phyloP scores from a whole-genome alignment of 495 filamentous ascomycete species.

The Penicillium egyptiacum region DNA sequence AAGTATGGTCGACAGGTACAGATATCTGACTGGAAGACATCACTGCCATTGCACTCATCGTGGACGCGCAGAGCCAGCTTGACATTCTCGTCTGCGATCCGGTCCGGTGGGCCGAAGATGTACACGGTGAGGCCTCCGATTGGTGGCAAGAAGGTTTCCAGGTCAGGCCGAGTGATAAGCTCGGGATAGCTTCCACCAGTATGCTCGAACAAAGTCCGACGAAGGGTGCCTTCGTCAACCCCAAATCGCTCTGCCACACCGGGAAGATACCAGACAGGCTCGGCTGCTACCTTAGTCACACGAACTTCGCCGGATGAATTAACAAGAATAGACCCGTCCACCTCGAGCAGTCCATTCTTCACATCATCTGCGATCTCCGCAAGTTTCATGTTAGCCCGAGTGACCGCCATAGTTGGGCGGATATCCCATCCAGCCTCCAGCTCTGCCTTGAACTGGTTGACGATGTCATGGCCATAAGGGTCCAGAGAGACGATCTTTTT shows the following conservation, averaged over 20 bases:
- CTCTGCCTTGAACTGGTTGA: conserved; percentile 42
- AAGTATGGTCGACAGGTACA: conserved; percentile 97
- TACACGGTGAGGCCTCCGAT: conserved; percentile 97
- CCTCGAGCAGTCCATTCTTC: conserved; percentile 69
- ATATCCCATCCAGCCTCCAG: conserved; percentile 79
- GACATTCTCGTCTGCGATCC: conserved; percentile 85
- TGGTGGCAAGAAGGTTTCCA: conserved; percentile 94
- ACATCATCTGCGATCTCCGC: conserved; percentile 92
- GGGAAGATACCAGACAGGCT: conserved; percentile 94
- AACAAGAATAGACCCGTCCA: conserved; percentile 89
- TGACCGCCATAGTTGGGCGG: conserved; percentile 91
- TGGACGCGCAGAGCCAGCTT: conserved; percentile 87
- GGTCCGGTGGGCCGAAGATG: conserved; percentile 91
- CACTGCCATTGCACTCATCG: conserved; percentile 96
- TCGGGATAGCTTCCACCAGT: conserved; percentile 92
- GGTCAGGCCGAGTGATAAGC: conserved; percentile 87
- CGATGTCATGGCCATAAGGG: conserved; percentile 78
- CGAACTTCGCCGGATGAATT: conserved; percentile 81
- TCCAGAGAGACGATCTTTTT: conserved; percentile 99
- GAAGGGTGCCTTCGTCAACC: conserved; percentile 85
- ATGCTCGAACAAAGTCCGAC: conserved; percentile 88
- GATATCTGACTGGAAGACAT: conserved; percentile 98
- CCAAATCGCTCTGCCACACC: conserved; percentile 94
- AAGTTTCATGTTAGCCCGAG: conserved; percentile 94
- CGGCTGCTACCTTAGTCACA: conserved; percentile 95